Evolutionary conservation across 2,329 filamentous ascomycete species (phyloP).

Genomic region (Penicillium occitanis): DNA sequence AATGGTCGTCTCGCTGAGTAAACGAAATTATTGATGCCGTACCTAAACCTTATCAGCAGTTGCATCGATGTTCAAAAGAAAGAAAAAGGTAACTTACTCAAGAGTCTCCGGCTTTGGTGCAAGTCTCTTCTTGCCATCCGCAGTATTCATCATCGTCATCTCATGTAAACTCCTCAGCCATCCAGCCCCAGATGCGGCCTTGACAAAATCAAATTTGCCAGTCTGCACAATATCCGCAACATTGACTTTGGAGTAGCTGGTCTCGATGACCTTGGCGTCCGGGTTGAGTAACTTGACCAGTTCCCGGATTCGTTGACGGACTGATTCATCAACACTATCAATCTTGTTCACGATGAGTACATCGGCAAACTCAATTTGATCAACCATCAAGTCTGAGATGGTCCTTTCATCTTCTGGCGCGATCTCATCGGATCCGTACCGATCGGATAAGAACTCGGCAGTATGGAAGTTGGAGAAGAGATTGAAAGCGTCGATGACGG

Average conservation of each 20-base stretch:
- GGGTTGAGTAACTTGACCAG: slow-evolving; percentile 65
- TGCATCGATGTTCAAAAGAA: too few species aligned
- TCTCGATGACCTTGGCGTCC: slow-evolving; percentile 63
- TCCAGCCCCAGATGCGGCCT: slow-evolving; percentile 64
- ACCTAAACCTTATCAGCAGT: slow-evolving; percentile 39
- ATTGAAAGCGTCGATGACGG: slow-evolving; percentile 71
- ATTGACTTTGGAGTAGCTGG: slow-evolving; percentile 60
- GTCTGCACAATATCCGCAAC: slow-evolving; percentile 66
- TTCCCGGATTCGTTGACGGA: slow-evolving; percentile 50
- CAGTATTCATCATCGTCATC: slow-evolving; percentile 62
- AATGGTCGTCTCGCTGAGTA: slow-evolving; percentile 61
- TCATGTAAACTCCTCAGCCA: slow-evolving; percentile 70
- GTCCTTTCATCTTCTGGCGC: slow-evolving; percentile 68
- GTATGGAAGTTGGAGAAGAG: slow-evolving; percentile 72
- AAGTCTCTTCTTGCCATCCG: slow-evolving; percentile 55
- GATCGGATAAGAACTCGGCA: slow-evolving; percentile 63
- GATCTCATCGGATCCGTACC: slow-evolving; percentile 60
- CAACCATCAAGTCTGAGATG: slow-evolving; percentile 72
- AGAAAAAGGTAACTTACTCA: slow-evolving; percentile 47
- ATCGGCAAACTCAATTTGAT: slow-evolving; percentile 76
- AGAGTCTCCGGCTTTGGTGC: slow-evolving; percentile 70
- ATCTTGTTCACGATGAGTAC: slow-evolving; percentile 71
- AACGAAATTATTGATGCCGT: slow-evolving; percentile 69
- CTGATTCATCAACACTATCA: slow-evolving; percentile 57
- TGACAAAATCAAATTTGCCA: slow-evolving; percentile 62